Evolutionary conservation across 1,284 basidiomycete species (phyloP).

Genomic region (Melanopsichium pennsylvanicum): DNA sequence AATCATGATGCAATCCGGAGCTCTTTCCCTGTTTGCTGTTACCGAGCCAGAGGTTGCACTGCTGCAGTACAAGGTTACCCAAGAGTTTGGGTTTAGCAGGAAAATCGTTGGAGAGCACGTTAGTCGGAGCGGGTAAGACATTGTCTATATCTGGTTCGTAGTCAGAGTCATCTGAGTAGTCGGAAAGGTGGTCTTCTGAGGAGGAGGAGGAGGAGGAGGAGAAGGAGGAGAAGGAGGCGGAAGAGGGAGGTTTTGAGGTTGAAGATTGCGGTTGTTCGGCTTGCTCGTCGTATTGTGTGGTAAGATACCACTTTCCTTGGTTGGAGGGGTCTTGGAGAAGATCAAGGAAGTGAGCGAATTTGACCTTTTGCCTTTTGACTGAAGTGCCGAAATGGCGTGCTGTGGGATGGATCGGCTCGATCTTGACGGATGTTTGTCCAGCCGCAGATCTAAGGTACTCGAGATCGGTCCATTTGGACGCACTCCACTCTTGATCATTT

Average conservation of each 20-base stretch:
- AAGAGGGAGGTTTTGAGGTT: too few species aligned
- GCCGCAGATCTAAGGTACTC: slow-evolving; percentile 45
- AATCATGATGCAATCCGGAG: slow-evolving; percentile 63
- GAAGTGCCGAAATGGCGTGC: slow-evolving; percentile 59
- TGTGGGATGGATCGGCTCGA: slow-evolving; percentile 58
- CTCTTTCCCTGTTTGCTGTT: slow-evolving; percentile 51
- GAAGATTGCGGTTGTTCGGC: slow-evolving; percentile 19
- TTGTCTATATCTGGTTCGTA: slow-evolving; percentile 50
- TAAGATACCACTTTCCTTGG: slow-evolving; percentile 59
- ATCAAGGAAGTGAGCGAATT: slow-evolving; percentile 50
- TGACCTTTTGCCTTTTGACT: slow-evolving; percentile 39
- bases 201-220: slow-evolving; percentile 7
- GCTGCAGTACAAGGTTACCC: slow-evolving; percentile 61
- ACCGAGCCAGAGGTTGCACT: slow-evolving; percentile 65
- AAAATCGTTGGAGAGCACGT: slow-evolving; percentile 56
- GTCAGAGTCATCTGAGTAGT: slow-evolving; percentile 35
- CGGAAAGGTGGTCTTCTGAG: too few species aligned
- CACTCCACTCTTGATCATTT: slow-evolving; percentile 50
- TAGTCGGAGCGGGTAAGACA: slow-evolving; percentile 57
- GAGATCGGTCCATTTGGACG: slow-evolving; percentile 54
- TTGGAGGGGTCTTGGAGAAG: slow-evolving; percentile 38
- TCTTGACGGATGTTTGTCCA: slow-evolving; percentile 55
- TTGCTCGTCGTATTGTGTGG: slow-evolving; percentile 60
- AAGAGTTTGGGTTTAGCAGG: slow-evolving; percentile 57
- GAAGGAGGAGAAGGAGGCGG: too few species aligned